Base-by-base conservation (phyloP, 139 green algal species). In the Mychonastes homosphaera region DNA sequence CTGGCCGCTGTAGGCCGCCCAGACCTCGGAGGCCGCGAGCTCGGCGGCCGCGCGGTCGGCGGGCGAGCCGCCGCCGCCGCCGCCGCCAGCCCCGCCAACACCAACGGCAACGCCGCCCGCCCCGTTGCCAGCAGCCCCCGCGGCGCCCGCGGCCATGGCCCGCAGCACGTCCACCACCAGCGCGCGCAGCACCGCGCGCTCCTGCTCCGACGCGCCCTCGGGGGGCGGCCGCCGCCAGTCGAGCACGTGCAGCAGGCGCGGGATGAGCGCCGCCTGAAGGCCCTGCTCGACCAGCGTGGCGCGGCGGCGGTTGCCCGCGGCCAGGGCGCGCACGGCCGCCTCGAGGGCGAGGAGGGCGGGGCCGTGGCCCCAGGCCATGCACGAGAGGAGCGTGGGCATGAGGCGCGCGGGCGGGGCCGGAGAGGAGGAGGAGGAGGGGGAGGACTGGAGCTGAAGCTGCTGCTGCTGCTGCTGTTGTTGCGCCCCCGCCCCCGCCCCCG, bases 121-220 rank as follows among this genome's bases (percentile, higher is more conserved):
- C 2, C 21, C 34, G 5, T 41, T 24, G 21, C 34, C 44, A 67
- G 63, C 50, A 68, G 52, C n/a, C 16, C 39, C 55, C 18, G 87
- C 59, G 0, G 54, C 44, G 0, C 85, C 81, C 1, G 80, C 72
- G 8, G 72, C 51, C 61, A 95, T 61, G 45, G 84, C 55, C 28
- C 80, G 77, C 44, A 95, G 63, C 55, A 95, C 65, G 13, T 92
- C 86, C 26, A 95, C 84, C 38, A 69, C 82, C 45, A 92, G 62
- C 18, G 86, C 77, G 0, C 86, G 58, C 62, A 84, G 65, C 44
- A 92, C 80, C 4, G 70, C 74, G 12, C 65, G 69, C 21, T 88
- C 84, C 27, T 72, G 64, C 36, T 70, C 70, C 12, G 30, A 58
- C 4, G 10, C 53, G 1, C 27, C 33, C 50, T 41, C 18, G 29